Evolutionary conservation across 2,329 filamentous ascomycete species (phyloP), one percentile per base, ranked within the genome.

Genomic region (Xylaria sp.): DNA sequence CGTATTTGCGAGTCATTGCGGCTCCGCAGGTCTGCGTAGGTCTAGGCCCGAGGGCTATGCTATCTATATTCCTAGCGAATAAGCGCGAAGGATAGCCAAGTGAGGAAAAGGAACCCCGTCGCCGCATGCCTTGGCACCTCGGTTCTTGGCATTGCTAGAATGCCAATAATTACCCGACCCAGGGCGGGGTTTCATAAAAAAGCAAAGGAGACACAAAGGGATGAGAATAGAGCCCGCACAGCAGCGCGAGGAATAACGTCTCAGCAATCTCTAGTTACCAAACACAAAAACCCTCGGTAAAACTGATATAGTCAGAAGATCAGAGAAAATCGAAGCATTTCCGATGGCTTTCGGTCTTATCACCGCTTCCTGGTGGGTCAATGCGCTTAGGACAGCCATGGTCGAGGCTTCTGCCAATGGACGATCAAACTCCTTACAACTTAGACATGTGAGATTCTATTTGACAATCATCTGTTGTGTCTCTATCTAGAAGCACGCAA

Each of bases 1-100:
- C 65, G 20, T 39, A 54, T 62, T 61, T 37, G 65, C 61, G 56
- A 68, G 61, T 65, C 65, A 63, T 68, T 65, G 65, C 57, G 61
- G 68, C 68, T 68, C 68, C 61, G 65, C 57, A 54, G 56, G 65
- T 56, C 57, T 41, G 57, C 58, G 60, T 28, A 61, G 41, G 56
- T 62, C 68, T 65, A 65, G 65, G 51, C 59, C 58, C 34, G 44
- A 62, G 51, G 32, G 61, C 54, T 55, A 55, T 55, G 41, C 34
- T n/a, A 34, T 25, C 28, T 34, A 20, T 23, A 34, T 39, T 56
- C 12, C 18, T 55, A 55, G 28, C 28, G 37, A 37, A 20, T 44
- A 58, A 46, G 13, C 23, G n/a, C 20, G 39, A n/a, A n/a, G n/a
- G 18, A 23, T 23, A 41, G 12, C 18, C 3, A 50, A 3, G 18